A percentile compares a stretch with the other conserved stretches of the same genome.
These are phyloP conservation scores for Aspergillus ibericus DNA, from an alignment of 2,329 filamentous ascomycete species.

Conservation along the genomic window DNA sequence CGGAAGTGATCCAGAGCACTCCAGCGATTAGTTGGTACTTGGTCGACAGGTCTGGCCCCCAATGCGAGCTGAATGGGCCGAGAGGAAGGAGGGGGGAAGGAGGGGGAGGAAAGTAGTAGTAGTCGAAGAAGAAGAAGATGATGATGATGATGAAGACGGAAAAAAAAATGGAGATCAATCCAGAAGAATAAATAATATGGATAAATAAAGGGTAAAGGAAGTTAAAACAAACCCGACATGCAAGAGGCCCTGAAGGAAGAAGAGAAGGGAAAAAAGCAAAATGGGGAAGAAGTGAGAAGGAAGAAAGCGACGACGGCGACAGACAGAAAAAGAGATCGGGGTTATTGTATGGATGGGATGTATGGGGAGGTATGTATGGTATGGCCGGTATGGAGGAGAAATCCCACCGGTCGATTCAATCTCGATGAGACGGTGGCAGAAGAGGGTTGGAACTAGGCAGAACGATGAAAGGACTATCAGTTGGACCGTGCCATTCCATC, in stretches of 20 bases:
- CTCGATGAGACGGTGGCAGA: conserved; percentile 14
- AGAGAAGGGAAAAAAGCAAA: conserved; percentile 6
- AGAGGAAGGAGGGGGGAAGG: conserved; percentile 17
- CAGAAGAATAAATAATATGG: conserved; percentile 6
- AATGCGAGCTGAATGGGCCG: conserved; percentile 25
- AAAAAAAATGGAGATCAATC: not conserved
- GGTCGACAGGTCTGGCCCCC: conserved; percentile 16
- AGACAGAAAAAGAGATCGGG: not conserved
- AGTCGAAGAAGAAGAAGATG: conserved; percentile 26
- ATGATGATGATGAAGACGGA: not conserved
- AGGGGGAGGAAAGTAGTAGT: conserved; percentile 21
- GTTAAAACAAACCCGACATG: conserved; percentile 18
- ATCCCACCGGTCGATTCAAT: conserved; percentile 10
- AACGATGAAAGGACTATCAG: not conserved
- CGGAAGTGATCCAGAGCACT: conserved; percentile 22
- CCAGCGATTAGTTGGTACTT: too few species aligned
- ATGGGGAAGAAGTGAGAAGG: conserved; percentile 9
- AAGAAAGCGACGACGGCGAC: conserved; percentile 8
- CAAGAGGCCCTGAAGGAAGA: conserved; percentile 12
- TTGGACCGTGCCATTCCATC: conserved; percentile 1
- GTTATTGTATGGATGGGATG: conserved; percentile 9
- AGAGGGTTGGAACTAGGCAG: conserved; percentile 4
- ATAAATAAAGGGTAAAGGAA: conserved; percentile 5
- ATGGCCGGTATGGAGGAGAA: not conserved
- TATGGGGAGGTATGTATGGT: not conserved